Evolutionary conservation across 2,329 filamentous ascomycete species (phyloP).

Genomic region (Fusarium sp.): DNA sequence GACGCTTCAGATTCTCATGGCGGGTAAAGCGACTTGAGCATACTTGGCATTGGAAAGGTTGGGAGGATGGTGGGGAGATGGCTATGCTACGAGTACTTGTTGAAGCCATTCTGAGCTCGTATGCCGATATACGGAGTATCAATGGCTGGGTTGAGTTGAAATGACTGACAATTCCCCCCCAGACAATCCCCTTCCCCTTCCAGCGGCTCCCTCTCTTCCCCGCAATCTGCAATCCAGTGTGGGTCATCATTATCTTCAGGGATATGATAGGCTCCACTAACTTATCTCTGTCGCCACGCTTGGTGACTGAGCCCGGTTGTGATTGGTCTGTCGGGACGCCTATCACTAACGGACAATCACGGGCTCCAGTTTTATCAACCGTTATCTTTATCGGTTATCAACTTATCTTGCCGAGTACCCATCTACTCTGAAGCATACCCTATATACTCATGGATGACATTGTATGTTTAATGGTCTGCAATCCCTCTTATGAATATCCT

Average conservation of each 20-base stretch:
- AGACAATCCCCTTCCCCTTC: not conserved
- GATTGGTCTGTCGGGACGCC: not conserved
- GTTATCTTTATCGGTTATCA: not conserved
- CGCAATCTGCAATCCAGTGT: not conserved
- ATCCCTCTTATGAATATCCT: no score
- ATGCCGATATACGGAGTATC: not conserved
- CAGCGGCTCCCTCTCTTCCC: not conserved
- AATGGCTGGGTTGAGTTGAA: not conserved
- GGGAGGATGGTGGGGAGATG: constrained; percentile 17
- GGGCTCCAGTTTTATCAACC: not conserved
- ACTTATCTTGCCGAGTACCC: not conserved
- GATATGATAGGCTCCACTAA: not conserved
- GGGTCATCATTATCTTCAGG: not conserved
- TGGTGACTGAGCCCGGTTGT: not conserved
- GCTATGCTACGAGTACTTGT: not conserved
- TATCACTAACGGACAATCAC: not conserved
- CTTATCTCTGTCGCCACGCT: not conserved
- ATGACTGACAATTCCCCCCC: not conserved
- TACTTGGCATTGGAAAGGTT: constrained; percentile 53
- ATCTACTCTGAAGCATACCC: not conserved
- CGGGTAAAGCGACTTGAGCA: constrained; percentile 45
- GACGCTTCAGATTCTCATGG: constrained; percentile 48
- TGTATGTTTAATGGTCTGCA: no score
- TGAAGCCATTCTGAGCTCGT: not conserved
- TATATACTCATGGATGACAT: not conserved